A percentile compares a stretch with the other conserved stretches of the same genome.
phyloP scores from a whole-genome alignment of 805 yeast species.

The Saccharomyces mikatae region DNA sequence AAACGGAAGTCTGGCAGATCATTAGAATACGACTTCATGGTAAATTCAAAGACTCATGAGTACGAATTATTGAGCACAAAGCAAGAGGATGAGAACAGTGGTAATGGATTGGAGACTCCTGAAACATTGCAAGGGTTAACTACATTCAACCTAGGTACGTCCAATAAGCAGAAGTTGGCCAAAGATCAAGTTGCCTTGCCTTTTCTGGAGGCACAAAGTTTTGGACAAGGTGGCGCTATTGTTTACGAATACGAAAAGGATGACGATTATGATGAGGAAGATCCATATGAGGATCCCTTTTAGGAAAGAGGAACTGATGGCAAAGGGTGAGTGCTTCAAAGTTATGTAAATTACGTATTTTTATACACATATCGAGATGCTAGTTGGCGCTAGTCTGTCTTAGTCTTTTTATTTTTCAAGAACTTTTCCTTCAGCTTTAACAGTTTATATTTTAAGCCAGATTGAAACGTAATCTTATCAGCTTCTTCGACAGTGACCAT shows the following conservation, averaged over 20 bases:
- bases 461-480: constrained; percentile 26
- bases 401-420: not conserved
- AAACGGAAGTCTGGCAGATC: constrained; percentile 84
- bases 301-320: constrained; percentile 23
- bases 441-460: constrained; percentile 19
- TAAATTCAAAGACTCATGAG: constrained; percentile 43
- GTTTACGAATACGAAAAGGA: constrained; percentile 93
- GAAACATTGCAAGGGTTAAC: constrained; percentile 63
- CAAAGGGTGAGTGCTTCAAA: not conserved
- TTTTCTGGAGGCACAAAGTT: constrained; percentile 79
- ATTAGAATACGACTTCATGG: constrained; percentile 42
- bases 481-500: constrained; percentile 70
- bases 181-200: constrained; percentile 85
- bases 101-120: constrained; percentile 35
- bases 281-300: constrained; percentile 94
- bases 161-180: constrained; percentile 65
- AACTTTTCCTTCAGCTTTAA: constrained; percentile 8
- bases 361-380: not conserved
- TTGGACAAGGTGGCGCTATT: constrained; percentile 79
- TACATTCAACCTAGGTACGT: constrained; percentile 77
- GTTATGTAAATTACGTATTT: not conserved
- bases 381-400: not conserved
- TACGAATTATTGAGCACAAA: constrained; percentile 26
- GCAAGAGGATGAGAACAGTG: constrained; percentile 18
- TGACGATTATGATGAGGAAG: constrained; percentile 97